Percentiles rank a stretch among this genome's conserved stretches.
Conservation (phyloP, 164 flowering plant genomes). For the Tetracentron sinense region DNA sequence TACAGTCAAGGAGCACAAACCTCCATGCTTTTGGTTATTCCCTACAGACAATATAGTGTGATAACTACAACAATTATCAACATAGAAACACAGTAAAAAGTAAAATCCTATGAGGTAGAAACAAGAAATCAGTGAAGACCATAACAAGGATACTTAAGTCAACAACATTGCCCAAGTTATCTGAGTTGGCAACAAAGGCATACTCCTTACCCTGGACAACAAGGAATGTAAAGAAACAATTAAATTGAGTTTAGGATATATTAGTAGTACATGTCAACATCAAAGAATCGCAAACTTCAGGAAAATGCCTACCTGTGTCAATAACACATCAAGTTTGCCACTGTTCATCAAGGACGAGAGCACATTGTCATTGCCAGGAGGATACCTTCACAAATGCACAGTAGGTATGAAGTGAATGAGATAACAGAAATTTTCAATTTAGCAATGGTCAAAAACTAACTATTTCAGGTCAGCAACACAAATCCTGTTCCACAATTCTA, state of each 20-base stretch:
- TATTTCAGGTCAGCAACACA: background rate
- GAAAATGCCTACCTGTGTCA: conserved; percentile 54
- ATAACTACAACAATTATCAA: background rate
- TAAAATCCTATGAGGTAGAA: conserved; percentile 2
- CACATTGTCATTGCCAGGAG: conserved; percentile 97
- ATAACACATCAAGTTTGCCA: conserved; percentile 81
- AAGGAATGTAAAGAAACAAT: background rate
- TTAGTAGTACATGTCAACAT: conserved; percentile 2
- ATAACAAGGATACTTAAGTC: conserved; percentile 88
- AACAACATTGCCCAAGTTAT: conserved; percentile 95
- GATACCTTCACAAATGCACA: conserved; percentile 61
- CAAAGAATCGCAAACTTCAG: background rate
- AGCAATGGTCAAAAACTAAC: background rate
- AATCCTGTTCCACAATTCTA: too few relatives aligned
- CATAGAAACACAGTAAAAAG: background rate
- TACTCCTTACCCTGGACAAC: conserved; percentile 88
- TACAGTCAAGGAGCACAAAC: conserved; percentile 44
- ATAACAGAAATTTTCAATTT: background rate
- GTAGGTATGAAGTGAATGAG: background rate
- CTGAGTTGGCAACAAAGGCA: conserved; percentile 91
- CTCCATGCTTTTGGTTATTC: background rate
- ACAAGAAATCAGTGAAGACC: conserved; percentile 2
- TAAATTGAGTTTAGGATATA: background rate
- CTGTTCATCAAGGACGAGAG: conserved; percentile 91
- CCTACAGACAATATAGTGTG: background rate